Evolutionary conservation across 1,284 basidiomycete species (phyloP).

Genomic region (Megacollybia platyphylla): DNA sequence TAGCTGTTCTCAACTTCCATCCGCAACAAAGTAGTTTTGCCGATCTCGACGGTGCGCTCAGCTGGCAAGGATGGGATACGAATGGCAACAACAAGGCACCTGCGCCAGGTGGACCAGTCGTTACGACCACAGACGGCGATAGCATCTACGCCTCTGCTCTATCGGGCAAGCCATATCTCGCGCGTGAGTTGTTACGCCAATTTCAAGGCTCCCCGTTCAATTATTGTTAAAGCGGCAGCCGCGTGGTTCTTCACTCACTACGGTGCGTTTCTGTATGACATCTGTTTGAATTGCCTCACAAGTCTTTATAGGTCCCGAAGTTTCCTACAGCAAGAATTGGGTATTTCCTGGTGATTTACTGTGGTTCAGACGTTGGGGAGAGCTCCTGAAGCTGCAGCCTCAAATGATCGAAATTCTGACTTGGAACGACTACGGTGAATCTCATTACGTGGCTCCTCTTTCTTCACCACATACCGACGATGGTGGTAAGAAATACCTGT

Average conservation of each 20-base stretch:
- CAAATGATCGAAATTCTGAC: constrained; percentile 26
- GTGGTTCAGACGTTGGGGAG: constrained; percentile 17
- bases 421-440: constrained; percentile 17
- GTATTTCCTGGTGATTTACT: constrained; percentile 19
- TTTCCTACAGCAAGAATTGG: constrained; percentile 17
- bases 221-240: constrained; percentile 18
- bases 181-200: constrained; percentile 13
- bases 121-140: constrained; percentile 16
- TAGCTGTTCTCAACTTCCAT: constrained; percentile 12
- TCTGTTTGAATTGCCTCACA: background rate
- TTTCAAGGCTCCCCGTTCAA: background rate
- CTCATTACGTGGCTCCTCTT: constrained; percentile 8
- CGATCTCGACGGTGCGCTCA: constrained; percentile 12
- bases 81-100: constrained; percentile 14
- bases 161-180: constrained; percentile 16
- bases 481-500: constrained; percentile 11
- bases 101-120: constrained; percentile 2
- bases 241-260: constrained; percentile 20
- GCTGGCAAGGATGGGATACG: constrained; percentile 11
- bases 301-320: constrained; percentile 9
- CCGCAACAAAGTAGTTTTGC: constrained; percentile 10
- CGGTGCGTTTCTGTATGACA: background rate
- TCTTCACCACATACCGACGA: constrained; percentile 11
- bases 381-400: constrained; percentile 17
- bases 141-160: constrained; percentile 10